Evolutionary conservation across 2,329 filamentous ascomycete genomes (phyloP).

Genomic region (Exophiala viscosa): DNA sequence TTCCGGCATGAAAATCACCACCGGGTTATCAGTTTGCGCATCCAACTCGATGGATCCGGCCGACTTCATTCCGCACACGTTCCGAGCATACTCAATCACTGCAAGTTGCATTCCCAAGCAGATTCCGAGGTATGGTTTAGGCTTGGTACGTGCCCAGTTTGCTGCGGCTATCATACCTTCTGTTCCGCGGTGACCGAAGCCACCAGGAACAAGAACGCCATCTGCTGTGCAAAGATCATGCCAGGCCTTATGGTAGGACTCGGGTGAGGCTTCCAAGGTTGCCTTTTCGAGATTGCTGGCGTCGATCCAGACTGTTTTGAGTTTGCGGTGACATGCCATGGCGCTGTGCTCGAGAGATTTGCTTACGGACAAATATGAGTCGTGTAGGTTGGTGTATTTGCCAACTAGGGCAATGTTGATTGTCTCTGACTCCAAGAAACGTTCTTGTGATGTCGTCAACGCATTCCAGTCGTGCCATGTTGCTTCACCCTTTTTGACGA

Average conservation of each 20-base stretch:
- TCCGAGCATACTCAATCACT: constrained; percentile 81
- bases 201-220: constrained; percentile 54
- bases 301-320: constrained; percentile 81
- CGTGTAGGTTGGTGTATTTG: constrained; percentile 81
- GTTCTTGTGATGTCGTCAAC: constrained; percentile 64
- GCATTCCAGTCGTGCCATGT: constrained; percentile 77
- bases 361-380: constrained; percentile 78
- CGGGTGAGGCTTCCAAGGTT: constrained; percentile 59
- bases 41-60: constrained; percentile 58
- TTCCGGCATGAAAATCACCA: constrained; percentile 92
- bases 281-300: constrained; percentile 74
- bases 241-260: constrained; percentile 82
- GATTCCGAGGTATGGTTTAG: constrained; percentile 79
- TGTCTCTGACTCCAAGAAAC: constrained; percentile 55
- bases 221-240: constrained; percentile 68
- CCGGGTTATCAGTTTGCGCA: constrained; percentile 57
- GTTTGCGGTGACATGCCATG: constrained; percentile 76
- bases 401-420: constrained; percentile 85
- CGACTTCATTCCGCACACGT: constrained; percentile 62
- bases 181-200: constrained; percentile 76
- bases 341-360: constrained; percentile 89
- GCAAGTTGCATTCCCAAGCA: constrained; percentile 92
- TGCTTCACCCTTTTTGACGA: constrained; percentile 60
- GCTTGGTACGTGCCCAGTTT: constrained; percentile 80
- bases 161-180: constrained; percentile 87